These are phyloP conservation scores for Clausena lansium DNA, from an alignment of 345 rosid genomes.

Conservation along the genomic window DNA sequence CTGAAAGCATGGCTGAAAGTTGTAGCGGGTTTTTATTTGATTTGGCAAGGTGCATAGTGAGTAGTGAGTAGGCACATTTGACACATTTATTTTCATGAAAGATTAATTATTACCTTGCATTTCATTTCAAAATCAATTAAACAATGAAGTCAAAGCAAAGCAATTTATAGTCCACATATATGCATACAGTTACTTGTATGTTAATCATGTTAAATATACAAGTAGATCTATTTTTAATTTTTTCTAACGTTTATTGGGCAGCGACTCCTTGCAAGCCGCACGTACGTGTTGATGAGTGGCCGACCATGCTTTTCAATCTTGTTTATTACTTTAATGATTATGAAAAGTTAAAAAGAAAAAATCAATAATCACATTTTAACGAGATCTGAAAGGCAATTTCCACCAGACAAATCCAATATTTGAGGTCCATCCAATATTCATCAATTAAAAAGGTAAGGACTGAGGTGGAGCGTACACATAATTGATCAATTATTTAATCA, in stretches of 20 bases:
- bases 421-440: neutral
- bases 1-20: too few species aligned
- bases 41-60: too few species aligned
- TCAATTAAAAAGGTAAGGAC: neutral
- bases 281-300: constrained; percentile 9
- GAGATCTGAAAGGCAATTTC: neutral
- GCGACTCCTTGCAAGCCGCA: neutral
- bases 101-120: too few species aligned
- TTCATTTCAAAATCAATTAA: too few species aligned
- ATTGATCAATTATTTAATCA: constrained; percentile 14
- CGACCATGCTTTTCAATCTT: constrained; percentile 5
- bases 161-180: too few species aligned
- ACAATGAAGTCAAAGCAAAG: too few species aligned
- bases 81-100: too few species aligned
- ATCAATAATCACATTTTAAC: neutral
- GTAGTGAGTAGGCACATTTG: too few species aligned
- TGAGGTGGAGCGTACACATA: neutral
- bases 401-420: neutral
- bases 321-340: neutral
- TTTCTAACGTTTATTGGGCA: neutral
- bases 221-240: neutral
- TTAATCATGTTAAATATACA: neutral
- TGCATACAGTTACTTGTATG: neutral
- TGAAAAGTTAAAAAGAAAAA: too few species aligned
- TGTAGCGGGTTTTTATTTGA: too few species aligned